phyloP scores from a whole-genome alignment of 805 yeast species.

The Candida sakaeoensis region DNA sequence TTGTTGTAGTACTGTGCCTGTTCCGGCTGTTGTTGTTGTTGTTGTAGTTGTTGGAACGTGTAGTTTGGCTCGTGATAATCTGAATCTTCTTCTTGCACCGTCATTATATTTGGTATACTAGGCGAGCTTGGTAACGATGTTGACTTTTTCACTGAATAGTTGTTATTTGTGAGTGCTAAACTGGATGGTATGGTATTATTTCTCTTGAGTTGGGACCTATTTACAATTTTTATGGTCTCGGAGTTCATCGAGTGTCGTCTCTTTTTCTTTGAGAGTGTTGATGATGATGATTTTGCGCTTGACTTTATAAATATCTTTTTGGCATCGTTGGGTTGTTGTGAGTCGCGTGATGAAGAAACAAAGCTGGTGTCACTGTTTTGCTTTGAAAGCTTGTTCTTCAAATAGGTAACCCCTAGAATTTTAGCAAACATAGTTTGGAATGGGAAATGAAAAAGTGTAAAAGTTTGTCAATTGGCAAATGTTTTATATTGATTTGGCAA shows the following conservation, averaged over 20 bases:
- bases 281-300: too few relatives aligned
- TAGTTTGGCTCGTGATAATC: background rate
- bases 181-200: conserved; percentile 4
- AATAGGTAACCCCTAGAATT: conserved; percentile 3
- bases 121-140: background rate
- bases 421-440: conserved; percentile 1
- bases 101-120: background rate
- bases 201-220: conserved; percentile 5
- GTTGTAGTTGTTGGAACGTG: background rate
- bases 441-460: background rate
- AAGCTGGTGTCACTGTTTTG: background rate
- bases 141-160: background rate
- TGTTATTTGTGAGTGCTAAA: background rate
- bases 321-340: too few relatives aligned
- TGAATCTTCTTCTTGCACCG: background rate
- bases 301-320: too few relatives aligned
- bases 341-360: too few relatives aligned
- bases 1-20: conserved; percentile 3
- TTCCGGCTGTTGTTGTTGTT: too few relatives aligned
- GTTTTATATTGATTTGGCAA: too few relatives aligned
- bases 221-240: background rate
- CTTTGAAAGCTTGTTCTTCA: conserved; percentile 4
- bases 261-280: conserved; percentile 1
- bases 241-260: background rate
- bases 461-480: too few relatives aligned